These are phyloP conservation scores for Tetrapisispora iriomotensis DNA, from an alignment of 805 yeast genomes.

Conservation along the genomic window DNA sequence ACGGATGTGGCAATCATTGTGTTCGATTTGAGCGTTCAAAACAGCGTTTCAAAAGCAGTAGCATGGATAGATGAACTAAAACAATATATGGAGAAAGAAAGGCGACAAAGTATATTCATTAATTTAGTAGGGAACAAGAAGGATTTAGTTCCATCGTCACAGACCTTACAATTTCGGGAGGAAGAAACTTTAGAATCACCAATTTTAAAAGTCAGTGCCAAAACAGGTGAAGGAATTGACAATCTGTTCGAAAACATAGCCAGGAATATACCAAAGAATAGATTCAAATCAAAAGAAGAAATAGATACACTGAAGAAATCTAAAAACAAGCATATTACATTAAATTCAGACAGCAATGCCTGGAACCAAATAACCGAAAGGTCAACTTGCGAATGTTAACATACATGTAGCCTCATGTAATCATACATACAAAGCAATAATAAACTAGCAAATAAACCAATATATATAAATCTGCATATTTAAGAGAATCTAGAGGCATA, in stretches of 20 bases:
- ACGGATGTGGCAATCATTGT: constrained; percentile 75
- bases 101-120: constrained; percentile 50
- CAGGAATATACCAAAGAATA: constrained; percentile 29
- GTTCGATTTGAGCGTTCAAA: constrained; percentile 59
- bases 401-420: too few species aligned
- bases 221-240: constrained; percentile 40
- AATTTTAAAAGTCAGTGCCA: constrained; percentile 44
- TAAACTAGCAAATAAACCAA: too few species aligned
- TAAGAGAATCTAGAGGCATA: too few species aligned
- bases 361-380: constrained; percentile 3
- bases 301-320: neutral
- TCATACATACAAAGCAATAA: too few species aligned
- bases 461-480: too few species aligned
- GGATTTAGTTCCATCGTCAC: constrained; percentile 51
- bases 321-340: neutral
- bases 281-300: constrained; percentile 6
- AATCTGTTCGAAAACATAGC: constrained; percentile 39
- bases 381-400: constrained; percentile 1
- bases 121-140: constrained; percentile 70
- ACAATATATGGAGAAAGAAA: constrained; percentile 23
- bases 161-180: too few species aligned
- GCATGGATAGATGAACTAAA: constrained; percentile 71
- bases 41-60: constrained; percentile 58
- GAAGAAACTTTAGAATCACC: constrained; percentile 32
- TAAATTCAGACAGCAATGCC: neutral